Percentiles rank a stretch among this genome's conserved stretches.
phyloP scores from a whole-genome alignment of 305 asterid genomes.

The Plantago coronopus region DNA sequence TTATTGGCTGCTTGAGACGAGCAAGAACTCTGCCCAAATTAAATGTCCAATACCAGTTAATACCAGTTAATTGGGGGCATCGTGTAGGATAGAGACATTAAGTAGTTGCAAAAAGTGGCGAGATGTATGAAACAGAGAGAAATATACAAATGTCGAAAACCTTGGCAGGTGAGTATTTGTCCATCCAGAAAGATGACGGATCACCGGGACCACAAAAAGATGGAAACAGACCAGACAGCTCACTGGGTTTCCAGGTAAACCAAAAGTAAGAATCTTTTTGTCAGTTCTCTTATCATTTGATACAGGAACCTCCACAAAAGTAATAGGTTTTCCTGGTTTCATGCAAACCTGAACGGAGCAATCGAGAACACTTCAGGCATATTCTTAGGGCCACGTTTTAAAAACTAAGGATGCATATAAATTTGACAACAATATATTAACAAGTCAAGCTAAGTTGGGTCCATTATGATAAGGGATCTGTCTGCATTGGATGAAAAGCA shows the following conservation, averaged over 20 bases:
- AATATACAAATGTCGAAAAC: constrained; percentile 38
- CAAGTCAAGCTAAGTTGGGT: constrained; percentile 17
- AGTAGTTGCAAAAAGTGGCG: constrained; percentile 11
- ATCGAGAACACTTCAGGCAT: constrained; percentile 11
- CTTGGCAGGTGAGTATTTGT: constrained; percentile 75
- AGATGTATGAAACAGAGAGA: constrained; percentile 22
- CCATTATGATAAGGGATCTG: constrained; percentile 9
- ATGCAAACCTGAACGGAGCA: constrained; percentile 57
- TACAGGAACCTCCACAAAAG: constrained; percentile 70
- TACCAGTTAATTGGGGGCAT: constrained; percentile 21
- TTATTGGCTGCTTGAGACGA: constrained; percentile 69
- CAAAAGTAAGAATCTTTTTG: constrained; percentile 79
- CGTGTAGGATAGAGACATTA: constrained; percentile 15
- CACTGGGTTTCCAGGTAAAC: constrained; percentile 97
- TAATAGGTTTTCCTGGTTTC: constrained; percentile 96
- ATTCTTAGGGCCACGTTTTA: constrained; percentile 14
- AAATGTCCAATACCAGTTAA: constrained; percentile 15
- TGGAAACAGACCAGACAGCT: constrained; percentile 92
- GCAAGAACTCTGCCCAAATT: constrained; percentile 71
- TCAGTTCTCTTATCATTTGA: constrained; percentile 34
- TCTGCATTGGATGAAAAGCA: constrained; percentile 6
- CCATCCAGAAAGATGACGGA: constrained; percentile 92
- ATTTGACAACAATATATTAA: constrained; percentile 9
- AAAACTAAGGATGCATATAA: constrained; percentile 6
- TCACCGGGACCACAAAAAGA: constrained; percentile 82